Evolutionary conservation across 106 monocot species (phyloP), one percentile per base, ranked within the genome.

Genomic region (Acorus calamus): DNA sequence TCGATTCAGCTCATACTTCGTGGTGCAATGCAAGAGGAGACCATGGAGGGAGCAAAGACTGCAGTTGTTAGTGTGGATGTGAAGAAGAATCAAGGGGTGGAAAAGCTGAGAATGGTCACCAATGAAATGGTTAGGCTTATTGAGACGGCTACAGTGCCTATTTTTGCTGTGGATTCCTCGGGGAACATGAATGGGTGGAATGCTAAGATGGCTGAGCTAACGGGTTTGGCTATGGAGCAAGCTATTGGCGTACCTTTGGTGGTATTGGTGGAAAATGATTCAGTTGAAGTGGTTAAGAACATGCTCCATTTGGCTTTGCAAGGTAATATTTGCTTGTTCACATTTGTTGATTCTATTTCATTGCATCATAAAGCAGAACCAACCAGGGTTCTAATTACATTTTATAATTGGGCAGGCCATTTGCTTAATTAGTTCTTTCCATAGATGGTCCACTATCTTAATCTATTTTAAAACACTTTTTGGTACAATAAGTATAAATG

Each of bases 181-280:
- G 89, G 93, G 44, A 89, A 75, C 59, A 49, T 94, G 12, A 94
- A 86, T 79, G 93, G 89, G 11, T 94, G 93, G 93, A 94, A 94
- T 52, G 60, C 51, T 50, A 94, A 89, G 73, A 79, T 79, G 52
- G 81, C 81, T 59, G 93, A 94, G 57, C 57, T 94, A 49, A 94
- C 93, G 9, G 89, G 93, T 10, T 62, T 94, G 63, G 51, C 84
- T 4, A 55, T 77, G 6, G 56, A 89, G 49, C 83, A 94, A 50
- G 93, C 89, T 57, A 84, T 84, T 57, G 93, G 89, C 11, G 74
- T 59, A 52, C 81, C 89, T 62, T 60, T 94, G 10, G 53, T 79
- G 59, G 63, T 74, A 68, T 67, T 94, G 57, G 75, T 89, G 48
- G 66, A 73, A 56, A 75, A 80, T 66, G 86, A 82, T 62, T 89